These are phyloP conservation scores for Rhizopogon salebrosus DNA, from an alignment of 768 basidiomycete genomes.

Conservation along the genomic window DNA sequence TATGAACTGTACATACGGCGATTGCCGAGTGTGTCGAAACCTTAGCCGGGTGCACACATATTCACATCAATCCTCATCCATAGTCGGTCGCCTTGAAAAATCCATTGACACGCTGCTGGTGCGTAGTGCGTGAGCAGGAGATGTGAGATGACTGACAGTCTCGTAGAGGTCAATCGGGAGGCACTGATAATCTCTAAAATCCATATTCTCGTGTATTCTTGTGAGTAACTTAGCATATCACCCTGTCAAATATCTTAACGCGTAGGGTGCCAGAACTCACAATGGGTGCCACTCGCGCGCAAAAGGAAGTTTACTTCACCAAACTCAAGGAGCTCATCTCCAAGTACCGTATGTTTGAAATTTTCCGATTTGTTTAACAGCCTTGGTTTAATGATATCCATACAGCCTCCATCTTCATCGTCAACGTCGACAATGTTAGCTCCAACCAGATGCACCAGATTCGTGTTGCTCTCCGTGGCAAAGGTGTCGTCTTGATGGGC, in stretches of 20 bases:
- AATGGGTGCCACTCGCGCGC: constrained; percentile 91
- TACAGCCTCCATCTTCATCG: constrained; percentile 95
- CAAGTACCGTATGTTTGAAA: constrained; percentile 76
- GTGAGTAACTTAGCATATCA: constrained; percentile 19
- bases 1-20: constrained; percentile 23
- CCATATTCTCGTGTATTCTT: constrained; percentile 14
- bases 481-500: constrained; percentile 97
- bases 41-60: constrained; percentile 13
- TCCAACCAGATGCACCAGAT: constrained; percentile 99
- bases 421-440: constrained; percentile 99
- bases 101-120: constrained; percentile 84
- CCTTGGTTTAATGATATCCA: constrained; percentile 1
- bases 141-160: constrained; percentile 6
- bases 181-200: constrained; percentile 44
- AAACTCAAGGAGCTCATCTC: constrained; percentile 92
- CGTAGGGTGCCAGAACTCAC: constrained; percentile 23
- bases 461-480: constrained; percentile 91
- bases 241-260: background rate
- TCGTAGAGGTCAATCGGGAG: constrained; percentile 89
- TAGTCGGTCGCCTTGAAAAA: constrained; percentile 80
- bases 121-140: constrained; percentile 14
- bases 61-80: constrained; percentile 18
- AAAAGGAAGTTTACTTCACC: constrained; percentile 86
- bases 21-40: constrained; percentile 19
- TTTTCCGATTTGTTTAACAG: background rate